Base-by-base conservation (phyloP, 306 rosid species). In the Lathyrus sativus region DNA sequence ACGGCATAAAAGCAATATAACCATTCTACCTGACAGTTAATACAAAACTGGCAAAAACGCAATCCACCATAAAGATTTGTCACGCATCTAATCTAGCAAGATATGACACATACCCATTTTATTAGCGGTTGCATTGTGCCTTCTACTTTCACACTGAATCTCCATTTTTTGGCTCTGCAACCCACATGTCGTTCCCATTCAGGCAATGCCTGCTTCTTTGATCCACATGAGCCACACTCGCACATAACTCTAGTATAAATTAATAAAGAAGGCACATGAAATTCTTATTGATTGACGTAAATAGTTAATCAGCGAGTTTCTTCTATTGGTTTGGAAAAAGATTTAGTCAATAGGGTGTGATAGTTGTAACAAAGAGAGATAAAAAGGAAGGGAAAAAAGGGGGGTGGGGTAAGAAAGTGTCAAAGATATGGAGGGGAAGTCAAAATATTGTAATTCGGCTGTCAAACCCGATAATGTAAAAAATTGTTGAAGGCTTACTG, bases 171-270 rank as follows among this genome's bases (percentile, higher is more conserved):
- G 19, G 98, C 96, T 88, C 79, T 88, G 78, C 93, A 86, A 38
- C 96, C 98, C 6, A 96, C 73, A 78, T 92, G 98, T 26, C 76
- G 76, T 76, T 92, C 98, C 96, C 98, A 92, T 79, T 88, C 91
- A 45, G 89, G 15, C 17, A 81, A 87, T 43, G 79, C 81, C 62
- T 85, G 87, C 88, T 83, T 87, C 74, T 68, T 82, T 38, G 91
- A 71, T 73, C 82, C 89, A 74, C 98, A 92, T 0, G 79, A 72
- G 72, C 85, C 88, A 65, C 98, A 92, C n/a, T 63, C 77, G 73
- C 98, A 89, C 56, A 86, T 63, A 54, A 92, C 76, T 69, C 98
- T 92, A 82, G 73, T 73, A 78, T 54, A 51, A 61, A 39, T 37
- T 68, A 71, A 80, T 65, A 76, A 68, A 43, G 0, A 53, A 70